These are phyloP conservation scores for Remersonia thermophila DNA, from an alignment of 2,329 filamentous ascomycete genomes.

Conservation along the genomic window DNA sequence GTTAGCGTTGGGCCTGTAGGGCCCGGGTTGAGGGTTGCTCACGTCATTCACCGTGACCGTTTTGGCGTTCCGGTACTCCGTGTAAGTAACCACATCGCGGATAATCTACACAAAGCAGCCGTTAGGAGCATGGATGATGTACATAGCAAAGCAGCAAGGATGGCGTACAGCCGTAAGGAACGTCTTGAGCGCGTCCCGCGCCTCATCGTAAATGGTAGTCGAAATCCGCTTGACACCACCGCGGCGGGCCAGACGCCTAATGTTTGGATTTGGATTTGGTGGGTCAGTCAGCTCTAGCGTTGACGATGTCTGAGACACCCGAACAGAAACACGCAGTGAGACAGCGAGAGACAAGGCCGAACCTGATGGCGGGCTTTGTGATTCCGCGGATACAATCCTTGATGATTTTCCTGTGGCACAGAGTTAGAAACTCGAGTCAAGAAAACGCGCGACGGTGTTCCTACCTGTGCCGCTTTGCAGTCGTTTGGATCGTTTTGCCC, in stretches of 20 bases:
- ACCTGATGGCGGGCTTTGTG: conserved; percentile 28
- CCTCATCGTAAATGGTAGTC: conserved; percentile 48
- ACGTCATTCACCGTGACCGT: conserved; percentile 54
- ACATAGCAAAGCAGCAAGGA: too few relatives aligned
- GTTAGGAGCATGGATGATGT: too few relatives aligned
- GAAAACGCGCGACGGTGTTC: neutral
- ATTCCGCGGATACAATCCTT: conserved; percentile 37
- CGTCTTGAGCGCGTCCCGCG: conserved; percentile 37
- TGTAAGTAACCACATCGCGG: conserved; percentile 33
- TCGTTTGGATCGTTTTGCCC: conserved; percentile 9
- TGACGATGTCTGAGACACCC: too few relatives aligned
- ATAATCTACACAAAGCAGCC: conserved; percentile 33
- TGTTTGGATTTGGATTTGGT: too few relatives aligned
- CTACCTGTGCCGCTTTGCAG: conserved; percentile 20
- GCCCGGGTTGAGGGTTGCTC: conserved; percentile 17
- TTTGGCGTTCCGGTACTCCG: conserved; percentile 44
- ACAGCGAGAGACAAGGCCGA: neutral
- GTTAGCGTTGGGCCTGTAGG: conserved; percentile 2
- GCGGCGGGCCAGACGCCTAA: conserved; percentile 57
- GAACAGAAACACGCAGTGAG: neutral
- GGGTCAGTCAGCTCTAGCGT: too few relatives aligned
- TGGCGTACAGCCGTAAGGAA: conserved; percentile 35
- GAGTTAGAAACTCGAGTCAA: conserved; percentile 1
- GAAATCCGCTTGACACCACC: conserved; percentile 69
- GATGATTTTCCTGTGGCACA: conserved; percentile 31